These are phyloP conservation scores for Saitozyma podzolica DNA, from an alignment of 768 basidiomycete genomes.

Conservation along the genomic window DNA sequence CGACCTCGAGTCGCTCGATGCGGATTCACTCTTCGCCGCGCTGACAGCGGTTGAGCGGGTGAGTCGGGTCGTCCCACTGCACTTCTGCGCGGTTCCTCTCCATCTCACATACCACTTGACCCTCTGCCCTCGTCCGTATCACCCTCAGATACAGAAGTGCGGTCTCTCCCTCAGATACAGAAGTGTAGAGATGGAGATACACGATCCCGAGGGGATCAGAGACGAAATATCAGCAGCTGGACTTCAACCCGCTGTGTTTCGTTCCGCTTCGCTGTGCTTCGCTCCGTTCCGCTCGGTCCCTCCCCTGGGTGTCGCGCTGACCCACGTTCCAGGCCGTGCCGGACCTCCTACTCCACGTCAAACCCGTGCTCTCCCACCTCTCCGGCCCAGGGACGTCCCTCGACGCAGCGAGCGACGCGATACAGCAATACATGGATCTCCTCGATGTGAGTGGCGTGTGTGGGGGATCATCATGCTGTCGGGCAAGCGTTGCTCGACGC, in stretches of 20 bases:
- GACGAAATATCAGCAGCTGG: neutral
- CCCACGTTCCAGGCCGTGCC: constrained; percentile 32
- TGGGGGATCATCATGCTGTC: no score
- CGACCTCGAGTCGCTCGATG: constrained; percentile 33
- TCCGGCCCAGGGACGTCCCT: constrained; percentile 1
- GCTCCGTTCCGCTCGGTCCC: neutral
- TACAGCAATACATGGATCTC: constrained; percentile 35
- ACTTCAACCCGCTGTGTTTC: no score
- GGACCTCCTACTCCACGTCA: constrained; percentile 28
- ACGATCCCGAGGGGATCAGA: neutral
- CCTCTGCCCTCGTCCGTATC: no score
- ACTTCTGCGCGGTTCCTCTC: neutral
- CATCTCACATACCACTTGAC: neutral
- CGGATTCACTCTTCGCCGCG: constrained; percentile 33
- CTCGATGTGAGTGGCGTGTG: constrained; percentile 32
- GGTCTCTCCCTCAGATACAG: no score
- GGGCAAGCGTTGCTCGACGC: no score
- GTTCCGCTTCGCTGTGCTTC: no score
- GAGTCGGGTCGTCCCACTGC: neutral
- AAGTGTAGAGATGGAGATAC: no score
- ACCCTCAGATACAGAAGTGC: no score
- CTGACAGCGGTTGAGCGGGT: constrained; percentile 40
- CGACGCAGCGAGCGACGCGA: constrained; percentile 11
- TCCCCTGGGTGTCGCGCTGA: neutral
- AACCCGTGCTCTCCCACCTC: constrained; percentile 39